Evolutionary conservation across 768 basidiomycete genomes (phyloP).

Genomic region (Lentinula guzmanii): DNA sequence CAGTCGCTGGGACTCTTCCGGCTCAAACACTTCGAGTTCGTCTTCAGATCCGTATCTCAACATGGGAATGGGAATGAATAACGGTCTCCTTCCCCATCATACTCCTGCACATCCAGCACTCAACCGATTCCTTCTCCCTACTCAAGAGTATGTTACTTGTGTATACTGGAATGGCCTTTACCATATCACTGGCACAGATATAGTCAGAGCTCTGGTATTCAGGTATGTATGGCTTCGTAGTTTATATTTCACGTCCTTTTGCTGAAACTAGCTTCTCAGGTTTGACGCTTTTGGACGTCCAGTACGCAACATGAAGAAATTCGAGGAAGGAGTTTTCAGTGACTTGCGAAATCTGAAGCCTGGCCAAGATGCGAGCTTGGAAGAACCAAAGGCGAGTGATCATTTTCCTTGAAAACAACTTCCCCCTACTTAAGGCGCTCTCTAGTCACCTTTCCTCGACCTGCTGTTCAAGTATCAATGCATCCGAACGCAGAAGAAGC

Average conservation of each 20-base stretch:
- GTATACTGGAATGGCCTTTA: slow-evolving; percentile 89
- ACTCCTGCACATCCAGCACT: slow-evolving; percentile 70
- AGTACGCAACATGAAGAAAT: slow-evolving; percentile 91
- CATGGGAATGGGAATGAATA: slow-evolving; percentile 6
- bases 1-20: slow-evolving; percentile 52
- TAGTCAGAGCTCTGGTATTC: slow-evolving; percentile 92
- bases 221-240: slow-evolving; percentile 37
- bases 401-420: neutral
- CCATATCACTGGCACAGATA: slow-evolving; percentile 96
- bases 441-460: slow-evolving; percentile 86
- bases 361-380: slow-evolving; percentile 84
- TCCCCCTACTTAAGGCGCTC: neutral
- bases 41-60: slow-evolving; percentile 8
- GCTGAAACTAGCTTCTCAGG: neutral
- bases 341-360: slow-evolving; percentile 93
- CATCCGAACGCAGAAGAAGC: slow-evolving; percentile 97
- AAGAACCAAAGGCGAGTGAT: slow-evolving; percentile 85
- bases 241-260: neutral
- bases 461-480: slow-evolving; percentile 94
- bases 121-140: slow-evolving; percentile 82
- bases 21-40: slow-evolving; percentile 21
- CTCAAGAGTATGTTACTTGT: slow-evolving; percentile 84
- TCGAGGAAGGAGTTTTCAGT: slow-evolving; percentile 94
- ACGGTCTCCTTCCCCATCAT: slow-evolving; percentile 17
- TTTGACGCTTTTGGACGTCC: slow-evolving; percentile 77